These are phyloP conservation scores for Hyphodiscus sp. DNA, from an alignment of 2,329 filamentous ascomycete genomes.

Conservation along the genomic window DNA sequence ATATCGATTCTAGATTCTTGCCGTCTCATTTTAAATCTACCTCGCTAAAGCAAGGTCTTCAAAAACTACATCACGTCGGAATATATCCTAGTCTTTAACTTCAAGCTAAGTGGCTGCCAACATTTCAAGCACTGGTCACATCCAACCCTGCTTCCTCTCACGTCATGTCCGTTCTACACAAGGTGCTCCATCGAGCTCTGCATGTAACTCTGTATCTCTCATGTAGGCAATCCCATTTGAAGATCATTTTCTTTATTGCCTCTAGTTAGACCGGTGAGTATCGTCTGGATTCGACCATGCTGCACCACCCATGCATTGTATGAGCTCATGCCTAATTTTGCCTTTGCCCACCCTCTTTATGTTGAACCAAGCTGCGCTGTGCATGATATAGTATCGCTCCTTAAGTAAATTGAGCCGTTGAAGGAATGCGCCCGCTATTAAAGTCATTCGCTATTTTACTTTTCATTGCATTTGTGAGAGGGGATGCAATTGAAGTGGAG, in stretches of 20 bases:
- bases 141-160: not conserved
- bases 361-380: not conserved
- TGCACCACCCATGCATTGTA: not conserved
- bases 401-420: not conserved
- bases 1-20: no score
- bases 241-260: constrained; percentile 1
- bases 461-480: not conserved
- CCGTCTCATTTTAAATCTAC: not conserved
- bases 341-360: not conserved
- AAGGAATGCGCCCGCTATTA: constrained; percentile 14
- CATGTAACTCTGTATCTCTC: not conserved
- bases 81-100: not conserved
- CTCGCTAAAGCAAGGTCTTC: not conserved
- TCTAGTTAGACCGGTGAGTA: not conserved
- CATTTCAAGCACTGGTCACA: not conserved
- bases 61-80: not conserved
- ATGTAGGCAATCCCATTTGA: not conserved
- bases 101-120: constrained; percentile 12
- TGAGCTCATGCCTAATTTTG: not conserved
- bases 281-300: not conserved
- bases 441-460: constrained; percentile 3
- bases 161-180: constrained; percentile 3
- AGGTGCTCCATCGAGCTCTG: not conserved
- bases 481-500: not conserved
- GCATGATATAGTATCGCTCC: not conserved